Evolutionary conservation across 2,329 filamentous ascomycete genomes (phyloP), one percentile per base, ranked within the genome.

Genomic region (Exophiala xenobiotica): DNA sequence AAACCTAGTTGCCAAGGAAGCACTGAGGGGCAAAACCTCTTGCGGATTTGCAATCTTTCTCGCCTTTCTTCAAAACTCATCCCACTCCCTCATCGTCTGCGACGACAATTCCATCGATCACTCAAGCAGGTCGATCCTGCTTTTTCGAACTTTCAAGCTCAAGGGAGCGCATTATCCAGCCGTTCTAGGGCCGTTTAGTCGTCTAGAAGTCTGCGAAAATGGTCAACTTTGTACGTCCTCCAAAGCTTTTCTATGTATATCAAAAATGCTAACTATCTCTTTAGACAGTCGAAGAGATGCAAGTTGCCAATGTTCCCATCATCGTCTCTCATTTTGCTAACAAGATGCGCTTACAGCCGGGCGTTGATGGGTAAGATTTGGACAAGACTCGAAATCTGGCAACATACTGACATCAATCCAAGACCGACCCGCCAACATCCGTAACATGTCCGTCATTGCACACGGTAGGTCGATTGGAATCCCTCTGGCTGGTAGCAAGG

Each of bases 361-460:
- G 61, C 65, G 50, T 67, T 58, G 49, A 58, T 52, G 23, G 55
- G 24, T 60, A 74, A 72, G 74, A 74, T 68, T 70, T 71, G 60
- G 52, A 63, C 58, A 66, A 76, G 65, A 77, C n/a, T 77, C 73
- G 72, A 35, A 27, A 35, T 4, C 31, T 16, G 18, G n/a, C n/a
- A 35, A 31, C n/a, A 16, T 16, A 35, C 18, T 35, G 9, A 35
- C 31, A 14, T n/a, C 4, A 35, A 35, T 12, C 31, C n/a, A 12
- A 35, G 31, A 76, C 69, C 69, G 70, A 59, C 71, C 68, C 68
- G 74, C 75, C 69, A 85, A 85, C 76, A 84, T 86, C 75, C 80
- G 83, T 71, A 97, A 97, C 86, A 97, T 96, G 92, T 96, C 90
- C 80, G 93, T 99, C 76, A 97, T 97, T 90, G 93, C 93, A 76